Evolutionary conservation across 2,329 filamentous ascomycete genomes (phyloP), one percentile per base, ranked within the genome.

Genomic region (Sporothrix pseudoabietina): DNA sequence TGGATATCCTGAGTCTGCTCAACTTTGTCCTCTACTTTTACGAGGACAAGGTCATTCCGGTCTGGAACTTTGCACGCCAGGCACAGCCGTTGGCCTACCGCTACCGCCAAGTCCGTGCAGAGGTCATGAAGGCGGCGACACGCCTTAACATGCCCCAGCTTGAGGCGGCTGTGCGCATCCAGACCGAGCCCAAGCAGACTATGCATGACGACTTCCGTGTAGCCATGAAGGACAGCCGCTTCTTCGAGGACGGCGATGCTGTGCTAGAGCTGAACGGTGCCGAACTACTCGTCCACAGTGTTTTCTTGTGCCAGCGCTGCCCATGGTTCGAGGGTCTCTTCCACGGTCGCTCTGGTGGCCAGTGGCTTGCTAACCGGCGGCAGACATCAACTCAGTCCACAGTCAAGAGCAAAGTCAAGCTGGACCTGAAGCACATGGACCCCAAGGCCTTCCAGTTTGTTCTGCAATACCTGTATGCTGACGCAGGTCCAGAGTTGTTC

Each of bases 291-390:
- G 90, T 92, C 0, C 96, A 99, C 78, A 95, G 93, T 76, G 86
- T 90, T 4, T 81, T 98, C 3, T 81, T 98, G 49, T 94, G 94
- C 76, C 90, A 91, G 78, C 87, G 96, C 76, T 98, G 94, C 77
- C 94, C 94, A 0, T 99, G 98, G 85, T 99, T 99, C 76, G 86
- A 95, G 75, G 92, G 92, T 1, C 85, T 99, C 59, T 98, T 98
- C 81, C 87, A 93, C 77, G 96, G 96, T n/a, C 90, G 94, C 59
- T 93, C 96, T 8, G 87, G 88, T 55, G 96, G 96, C 0, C 88
- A 88, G 77, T 99, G 96, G 96, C 86, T 99, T 26, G 87, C 90
- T 68, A 87, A 88, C 44, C 88, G 94, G 71, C 88, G 89, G n/a
- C 83, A 87, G 70, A 79, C 78, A 77, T 79, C 63, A 77, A 78